Evolutionary conservation across 1,284 basidiomycete genomes (phyloP).

Genomic region (Ustilago crameri): DNA sequence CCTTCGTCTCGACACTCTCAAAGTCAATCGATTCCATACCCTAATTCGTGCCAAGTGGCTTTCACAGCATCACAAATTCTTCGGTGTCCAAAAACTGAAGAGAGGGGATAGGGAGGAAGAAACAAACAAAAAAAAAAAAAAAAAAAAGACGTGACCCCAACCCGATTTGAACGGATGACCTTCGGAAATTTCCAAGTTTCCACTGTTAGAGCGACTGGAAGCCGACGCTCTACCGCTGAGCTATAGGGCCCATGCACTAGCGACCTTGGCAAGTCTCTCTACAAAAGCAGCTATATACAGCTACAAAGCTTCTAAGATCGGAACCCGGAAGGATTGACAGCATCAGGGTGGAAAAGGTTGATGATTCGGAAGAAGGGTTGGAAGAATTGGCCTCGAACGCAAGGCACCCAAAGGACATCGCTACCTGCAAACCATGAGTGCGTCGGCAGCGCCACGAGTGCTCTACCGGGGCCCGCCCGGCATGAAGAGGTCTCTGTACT

Average conservation of each 20-base stretch:
- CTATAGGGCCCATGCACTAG: conserved; percentile 14
- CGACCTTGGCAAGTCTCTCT: background rate
- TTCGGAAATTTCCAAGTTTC: conserved; percentile 32
- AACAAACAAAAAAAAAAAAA: too few relatives aligned
- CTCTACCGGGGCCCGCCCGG: conserved; percentile 50
- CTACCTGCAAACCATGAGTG: conserved; percentile 8
- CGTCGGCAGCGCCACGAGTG: conserved; percentile 24
- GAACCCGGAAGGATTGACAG: background rate
- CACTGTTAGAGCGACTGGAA: conserved; percentile 23
- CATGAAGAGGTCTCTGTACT: conserved; percentile 46
- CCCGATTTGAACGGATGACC: conserved; percentile 54
- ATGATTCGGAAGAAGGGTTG: conserved; percentile 6
- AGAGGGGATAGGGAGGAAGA: too few relatives aligned
- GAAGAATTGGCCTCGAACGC: background rate
- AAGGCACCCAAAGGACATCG: background rate
- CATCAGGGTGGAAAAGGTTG: conserved; percentile 13
- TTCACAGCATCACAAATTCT: too few relatives aligned
- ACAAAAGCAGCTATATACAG: background rate
- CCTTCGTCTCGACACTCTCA: too few relatives aligned
- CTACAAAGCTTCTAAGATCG: background rate
- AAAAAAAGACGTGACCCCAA: conserved; percentile 36
- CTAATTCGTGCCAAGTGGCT: too few relatives aligned
- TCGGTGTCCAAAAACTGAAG: too few relatives aligned
- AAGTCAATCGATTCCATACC: too few relatives aligned
- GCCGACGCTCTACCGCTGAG: conserved; percentile 45